phyloP scores from a whole-genome alignment of 148 eudicot genomes.

The Cornus suecica region DNA sequence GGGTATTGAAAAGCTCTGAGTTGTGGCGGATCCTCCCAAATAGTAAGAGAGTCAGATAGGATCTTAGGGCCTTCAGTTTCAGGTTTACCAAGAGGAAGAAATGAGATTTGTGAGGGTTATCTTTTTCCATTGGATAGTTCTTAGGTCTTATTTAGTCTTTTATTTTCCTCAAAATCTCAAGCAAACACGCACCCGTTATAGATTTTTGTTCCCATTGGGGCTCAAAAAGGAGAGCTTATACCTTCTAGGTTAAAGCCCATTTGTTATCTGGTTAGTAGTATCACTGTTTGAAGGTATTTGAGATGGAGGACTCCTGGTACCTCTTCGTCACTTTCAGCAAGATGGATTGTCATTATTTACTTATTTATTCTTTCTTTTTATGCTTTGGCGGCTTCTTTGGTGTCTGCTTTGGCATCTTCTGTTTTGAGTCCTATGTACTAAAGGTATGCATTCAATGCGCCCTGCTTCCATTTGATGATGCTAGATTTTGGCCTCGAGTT shows the following conservation, averaged over 20 bases:
- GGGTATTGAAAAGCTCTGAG: no score
- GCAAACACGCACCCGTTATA: no score
- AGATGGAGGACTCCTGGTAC: not conserved
- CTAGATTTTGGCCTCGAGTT: not conserved
- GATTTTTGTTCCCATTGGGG: not conserved
- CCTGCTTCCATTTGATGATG: not conserved
- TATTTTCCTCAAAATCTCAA: no score
- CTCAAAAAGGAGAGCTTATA: no score
- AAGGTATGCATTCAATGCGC: slow-evolving; percentile 45
- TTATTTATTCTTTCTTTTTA: no score
- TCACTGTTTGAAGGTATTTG: not conserved
- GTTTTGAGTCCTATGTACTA: slow-evolving; percentile 13
- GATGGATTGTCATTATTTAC: not conserved
- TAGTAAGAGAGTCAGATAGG: not conserved
- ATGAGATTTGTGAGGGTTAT: not conserved
- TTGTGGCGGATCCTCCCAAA: no score
- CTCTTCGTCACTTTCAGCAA: not conserved
- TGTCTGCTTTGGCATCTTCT: not conserved
- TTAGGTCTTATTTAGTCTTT: no score
- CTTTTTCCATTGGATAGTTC: no score
- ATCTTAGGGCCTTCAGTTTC: not conserved
- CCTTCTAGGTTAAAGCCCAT: no score
- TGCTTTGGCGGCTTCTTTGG: not conserved
- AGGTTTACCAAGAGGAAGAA: not conserved
- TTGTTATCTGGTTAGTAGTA: not conserved